phyloP scores from a whole-genome alignment of 768 basidiomycete genomes.

The Macrolepiota fuliginosa region DNA sequence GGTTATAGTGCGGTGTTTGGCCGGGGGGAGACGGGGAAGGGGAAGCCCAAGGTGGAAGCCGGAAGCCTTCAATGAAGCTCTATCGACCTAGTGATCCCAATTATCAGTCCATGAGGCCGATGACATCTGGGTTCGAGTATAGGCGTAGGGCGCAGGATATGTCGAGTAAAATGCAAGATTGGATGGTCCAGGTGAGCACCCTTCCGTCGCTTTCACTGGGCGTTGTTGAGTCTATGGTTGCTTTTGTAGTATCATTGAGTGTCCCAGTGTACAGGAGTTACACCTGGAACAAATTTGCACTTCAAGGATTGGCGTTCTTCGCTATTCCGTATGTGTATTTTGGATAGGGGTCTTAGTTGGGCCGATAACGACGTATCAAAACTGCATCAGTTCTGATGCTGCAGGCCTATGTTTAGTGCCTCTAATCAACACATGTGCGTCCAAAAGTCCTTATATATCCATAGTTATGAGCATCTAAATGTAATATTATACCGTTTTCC shows the following conservation, averaged over 20 bases:
- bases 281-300: too few species aligned
- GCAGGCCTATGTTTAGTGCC: too few species aligned
- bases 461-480: too few species aligned
- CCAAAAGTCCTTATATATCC: too few species aligned
- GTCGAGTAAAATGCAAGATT: background rate
- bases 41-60: background rate
- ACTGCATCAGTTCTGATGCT: too few species aligned
- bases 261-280: background rate
- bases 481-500: too few species aligned
- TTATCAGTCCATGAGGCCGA: background rate
- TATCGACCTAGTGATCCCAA: background rate
- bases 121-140: background rate
- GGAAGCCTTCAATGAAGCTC: background rate
- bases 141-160: background rate
- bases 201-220: background rate
- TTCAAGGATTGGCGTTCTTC: too few species aligned
- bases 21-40: background rate
- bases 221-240: background rate
- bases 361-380: too few species aligned
- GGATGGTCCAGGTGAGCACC: background rate
- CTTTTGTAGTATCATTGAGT: background rate
- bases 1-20: background rate
- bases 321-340: too few species aligned
- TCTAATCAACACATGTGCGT: too few species aligned
- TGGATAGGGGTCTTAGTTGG: too few species aligned